These are phyloP conservation scores for Peniophora sp. DNA, from an alignment of 1,284 basidiomycete species.

Conservation along the genomic window DNA sequence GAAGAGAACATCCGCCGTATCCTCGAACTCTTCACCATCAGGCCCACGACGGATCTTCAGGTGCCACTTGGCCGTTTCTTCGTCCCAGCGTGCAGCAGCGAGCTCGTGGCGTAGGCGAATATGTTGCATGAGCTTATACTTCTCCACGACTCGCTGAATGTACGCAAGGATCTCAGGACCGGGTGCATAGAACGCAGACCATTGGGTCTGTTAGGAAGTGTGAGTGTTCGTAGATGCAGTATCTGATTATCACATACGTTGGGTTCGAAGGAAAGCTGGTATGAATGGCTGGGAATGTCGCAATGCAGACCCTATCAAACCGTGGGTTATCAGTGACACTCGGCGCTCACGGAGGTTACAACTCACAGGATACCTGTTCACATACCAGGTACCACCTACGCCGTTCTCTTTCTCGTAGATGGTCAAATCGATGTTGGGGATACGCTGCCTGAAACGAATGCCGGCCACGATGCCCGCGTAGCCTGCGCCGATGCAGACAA, in stretches of 20 bases:
- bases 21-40: constrained; percentile 38
- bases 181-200: constrained; percentile 53
- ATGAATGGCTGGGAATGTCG: constrained; percentile 52
- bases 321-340: not conserved
- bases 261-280: constrained; percentile 51
- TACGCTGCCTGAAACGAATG: constrained; percentile 33
- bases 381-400: constrained; percentile 53
- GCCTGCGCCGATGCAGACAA: constrained; percentile 23
- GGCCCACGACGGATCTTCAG: constrained; percentile 31
- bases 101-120: constrained; percentile 50
- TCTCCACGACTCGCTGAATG: constrained; percentile 44
- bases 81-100: constrained; percentile 40
- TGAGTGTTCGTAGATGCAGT: not conserved
- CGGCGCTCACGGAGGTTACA: not conserved
- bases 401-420: constrained; percentile 54
- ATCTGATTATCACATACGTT: constrained; percentile 25
- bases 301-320: constrained; percentile 38
- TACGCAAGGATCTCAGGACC: constrained; percentile 51
- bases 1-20: constrained; percentile 45
- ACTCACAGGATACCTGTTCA: constrained; percentile 27
- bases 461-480: not conserved
- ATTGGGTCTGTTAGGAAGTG: constrained; percentile 32
- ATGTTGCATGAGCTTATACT: constrained; percentile 45
- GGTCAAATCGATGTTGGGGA: constrained; percentile 44
- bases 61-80: constrained; percentile 43